Conservation (phyloP, 352 stramenopile genomes). For the Globisporangium nagaii region DNA sequence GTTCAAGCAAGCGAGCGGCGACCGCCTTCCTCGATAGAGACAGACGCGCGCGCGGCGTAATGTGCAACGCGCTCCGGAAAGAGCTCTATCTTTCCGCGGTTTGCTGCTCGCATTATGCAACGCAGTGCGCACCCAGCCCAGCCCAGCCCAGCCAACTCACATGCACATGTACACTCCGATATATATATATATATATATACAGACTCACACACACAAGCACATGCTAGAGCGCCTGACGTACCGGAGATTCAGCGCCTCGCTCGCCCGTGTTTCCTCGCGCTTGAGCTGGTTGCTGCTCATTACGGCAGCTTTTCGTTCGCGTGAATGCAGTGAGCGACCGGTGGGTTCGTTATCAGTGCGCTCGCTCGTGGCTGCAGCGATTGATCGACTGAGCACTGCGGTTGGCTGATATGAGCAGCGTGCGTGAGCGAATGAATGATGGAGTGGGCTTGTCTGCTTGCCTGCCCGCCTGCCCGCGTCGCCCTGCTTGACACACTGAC, state of each 20-base stretch:
- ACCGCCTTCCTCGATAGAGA: not conserved
- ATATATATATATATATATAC: not conserved
- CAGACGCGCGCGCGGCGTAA: not conserved
- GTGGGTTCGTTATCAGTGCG: not conserved
- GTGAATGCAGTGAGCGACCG: no score
- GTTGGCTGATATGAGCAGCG: no score
- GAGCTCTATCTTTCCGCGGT: not conserved
- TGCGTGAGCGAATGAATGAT: no score
- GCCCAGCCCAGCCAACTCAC: no score
- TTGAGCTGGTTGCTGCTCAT: slow-evolving; percentile 1
- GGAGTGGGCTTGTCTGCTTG: no score
- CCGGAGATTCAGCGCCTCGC: slow-evolving; percentile 4
- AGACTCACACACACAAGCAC: not conserved
- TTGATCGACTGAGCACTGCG: no score
- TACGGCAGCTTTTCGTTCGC: no score
- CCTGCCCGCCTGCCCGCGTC: no score
- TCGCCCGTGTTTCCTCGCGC: slow-evolving; percentile 5
- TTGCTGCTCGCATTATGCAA: not conserved
- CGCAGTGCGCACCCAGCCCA: not conserved
- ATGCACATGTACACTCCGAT: not conserved
- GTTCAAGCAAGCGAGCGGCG: no score
- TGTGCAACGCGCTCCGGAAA: not conserved
- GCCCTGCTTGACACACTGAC: no score
- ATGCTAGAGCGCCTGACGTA: no score
- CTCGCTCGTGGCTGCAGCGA: not conserved